These are phyloP conservation scores for Podaxis sp. DNA, from an alignment of 768 basidiomycete genomes.

Conservation along the genomic window DNA sequence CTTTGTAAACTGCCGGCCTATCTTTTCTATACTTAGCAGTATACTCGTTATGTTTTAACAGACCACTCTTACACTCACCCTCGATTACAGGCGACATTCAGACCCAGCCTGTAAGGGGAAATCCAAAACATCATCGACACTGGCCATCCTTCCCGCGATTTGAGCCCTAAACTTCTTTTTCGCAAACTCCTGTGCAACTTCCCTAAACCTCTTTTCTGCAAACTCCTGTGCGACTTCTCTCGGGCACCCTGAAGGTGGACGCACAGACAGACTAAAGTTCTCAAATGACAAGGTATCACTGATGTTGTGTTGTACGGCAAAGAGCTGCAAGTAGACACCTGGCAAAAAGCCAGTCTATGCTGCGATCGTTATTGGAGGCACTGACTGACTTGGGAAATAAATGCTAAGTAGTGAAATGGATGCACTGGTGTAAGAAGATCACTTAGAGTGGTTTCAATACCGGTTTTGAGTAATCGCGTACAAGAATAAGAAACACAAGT, in stretches of 20 bases:
- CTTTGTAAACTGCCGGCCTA: background rate
- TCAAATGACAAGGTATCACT: slow-evolving; percentile 35
- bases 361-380: background rate
- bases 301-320: slow-evolving; percentile 29
- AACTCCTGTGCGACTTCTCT: slow-evolving; percentile 26
- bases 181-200: slow-evolving; percentile 11
- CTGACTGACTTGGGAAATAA: slow-evolving; percentile 9
- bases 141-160: too few species aligned
- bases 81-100: too few species aligned
- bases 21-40: too few species aligned
- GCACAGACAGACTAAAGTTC: slow-evolving; percentile 35
- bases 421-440: slow-evolving; percentile 7
- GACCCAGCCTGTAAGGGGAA: too few species aligned
- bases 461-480: background rate
- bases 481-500: slow-evolving; percentile 9
- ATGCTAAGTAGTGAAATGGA: slow-evolving; percentile 3
- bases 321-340: slow-evolving; percentile 1
- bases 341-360: background rate
- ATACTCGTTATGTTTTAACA: too few species aligned
- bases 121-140: too few species aligned
- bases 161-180: slow-evolving; percentile 36
- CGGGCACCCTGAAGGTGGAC: background rate
- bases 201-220: slow-evolving; percentile 49
- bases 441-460: background rate
- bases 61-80: too few species aligned